Conservation (phyloP, 768 basidiomycete species). For the Lentinula sp. region DNA sequence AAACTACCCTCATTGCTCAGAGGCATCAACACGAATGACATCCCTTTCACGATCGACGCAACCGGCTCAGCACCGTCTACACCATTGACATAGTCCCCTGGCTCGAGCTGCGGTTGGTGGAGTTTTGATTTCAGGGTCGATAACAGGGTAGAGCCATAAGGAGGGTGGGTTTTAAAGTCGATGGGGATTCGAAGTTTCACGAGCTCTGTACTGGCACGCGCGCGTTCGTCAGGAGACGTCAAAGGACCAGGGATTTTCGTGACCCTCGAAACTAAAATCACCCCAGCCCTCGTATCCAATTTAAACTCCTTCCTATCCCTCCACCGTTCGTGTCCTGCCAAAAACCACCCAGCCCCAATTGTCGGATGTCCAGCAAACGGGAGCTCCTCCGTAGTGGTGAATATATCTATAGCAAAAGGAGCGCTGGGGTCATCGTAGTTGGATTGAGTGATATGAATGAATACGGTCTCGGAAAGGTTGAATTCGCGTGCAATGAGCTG, state of each 20-base stretch:
- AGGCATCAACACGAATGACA: conserved; percentile 35
- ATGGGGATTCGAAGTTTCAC: conserved; percentile 33
- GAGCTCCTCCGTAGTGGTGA: conserved; percentile 31
- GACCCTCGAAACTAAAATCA: conserved; percentile 24
- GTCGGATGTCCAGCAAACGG: conserved; percentile 44
- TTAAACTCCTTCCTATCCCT: conserved; percentile 17
- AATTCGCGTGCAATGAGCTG: conserved; percentile 41
- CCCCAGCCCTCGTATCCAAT: conserved; percentile 35
- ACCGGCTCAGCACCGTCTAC: conserved; percentile 24
- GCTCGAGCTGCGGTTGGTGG: conserved; percentile 20
- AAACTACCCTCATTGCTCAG: conserved; percentile 33
- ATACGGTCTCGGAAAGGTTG: conserved; percentile 44
- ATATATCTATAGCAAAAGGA: conserved; percentile 32
- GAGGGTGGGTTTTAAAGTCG: conserved; percentile 33
- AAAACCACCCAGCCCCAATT: conserved; percentile 35
- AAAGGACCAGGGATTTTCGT: not conserved
- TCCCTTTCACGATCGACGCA: conserved; percentile 41
- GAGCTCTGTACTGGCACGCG: not conserved
- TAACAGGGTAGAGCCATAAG: conserved; percentile 14
- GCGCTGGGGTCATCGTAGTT: conserved; percentile 11
- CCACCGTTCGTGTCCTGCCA: conserved; percentile 23
- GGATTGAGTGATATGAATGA: conserved; percentile 25
- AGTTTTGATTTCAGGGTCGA: conserved; percentile 17
- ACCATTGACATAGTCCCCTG: conserved; percentile 31
- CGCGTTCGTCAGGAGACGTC: not conserved